Evolutionary conservation across 2,329 filamentous ascomycete genomes (phyloP).

Genomic region (Rhynchosporium graminicola): DNA sequence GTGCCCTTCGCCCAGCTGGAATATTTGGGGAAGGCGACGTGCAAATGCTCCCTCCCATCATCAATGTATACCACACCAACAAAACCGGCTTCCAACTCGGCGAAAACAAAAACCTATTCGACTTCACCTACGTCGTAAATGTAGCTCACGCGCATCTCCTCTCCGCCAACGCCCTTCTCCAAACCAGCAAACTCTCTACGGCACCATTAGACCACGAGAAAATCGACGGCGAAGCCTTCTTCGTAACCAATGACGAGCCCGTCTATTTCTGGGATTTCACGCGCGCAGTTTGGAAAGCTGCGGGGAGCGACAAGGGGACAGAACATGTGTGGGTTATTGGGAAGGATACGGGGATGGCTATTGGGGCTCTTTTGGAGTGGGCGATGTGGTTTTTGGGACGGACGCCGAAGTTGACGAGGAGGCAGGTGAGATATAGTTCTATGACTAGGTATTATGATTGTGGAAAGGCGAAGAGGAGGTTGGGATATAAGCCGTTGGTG

Average conservation of each 20-base stretch:
- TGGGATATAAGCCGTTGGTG: slow-evolving; percentile 70
- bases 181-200: slow-evolving; percentile 42
- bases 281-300: slow-evolving; percentile 71
- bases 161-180: slow-evolving; percentile 59
- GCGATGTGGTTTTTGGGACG: slow-evolving; percentile 52
- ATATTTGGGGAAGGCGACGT: slow-evolving; percentile 91
- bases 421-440: slow-evolving; percentile 60
- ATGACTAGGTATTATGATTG: slow-evolving; percentile 81
- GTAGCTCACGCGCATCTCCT: slow-evolving; percentile 80
- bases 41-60: slow-evolving; percentile 71
- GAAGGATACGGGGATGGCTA: slow-evolving; percentile 50
- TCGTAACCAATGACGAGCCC: slow-evolving; percentile 87
- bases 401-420: slow-evolving; percentile 52
- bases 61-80: slow-evolving; percentile 67
- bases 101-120: slow-evolving; percentile 67
- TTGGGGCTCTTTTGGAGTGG: slow-evolving; percentile 57
- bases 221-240: slow-evolving; percentile 83
- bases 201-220: slow-evolving; percentile 70
- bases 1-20: slow-evolving; percentile 78
- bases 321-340: slow-evolving; percentile 57
- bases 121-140: slow-evolving; percentile 71
- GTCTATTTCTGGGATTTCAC: slow-evolving; percentile 92
- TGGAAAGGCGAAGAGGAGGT: slow-evolving; percentile 68
- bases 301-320: slow-evolving; percentile 54
- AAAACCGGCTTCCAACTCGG: slow-evolving; percentile 82